Percentiles rank a stretch among this genome's conserved stretches.
Evolutionary conservation across 441 rosid species (phyloP).

Genomic region (Arabidopsis lyrata): DNA sequence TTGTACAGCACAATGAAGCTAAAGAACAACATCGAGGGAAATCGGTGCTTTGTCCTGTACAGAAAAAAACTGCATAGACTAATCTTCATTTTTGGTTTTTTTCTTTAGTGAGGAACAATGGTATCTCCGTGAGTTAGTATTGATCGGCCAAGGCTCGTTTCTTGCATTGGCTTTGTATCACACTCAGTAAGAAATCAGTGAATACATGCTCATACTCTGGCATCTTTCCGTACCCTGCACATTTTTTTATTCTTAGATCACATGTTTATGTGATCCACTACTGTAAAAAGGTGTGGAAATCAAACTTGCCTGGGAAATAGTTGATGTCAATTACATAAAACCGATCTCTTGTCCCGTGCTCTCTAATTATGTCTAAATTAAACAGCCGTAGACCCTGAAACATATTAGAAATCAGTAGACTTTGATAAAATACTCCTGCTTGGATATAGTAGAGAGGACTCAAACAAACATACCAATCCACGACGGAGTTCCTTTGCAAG

Average conservation of each 20-base stretch:
- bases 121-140: neutral
- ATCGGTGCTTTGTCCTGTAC: constrained; percentile 20
- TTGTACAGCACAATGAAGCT: constrained; percentile 11
- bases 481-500: constrained; percentile 79
- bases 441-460: neutral
- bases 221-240: constrained; percentile 72
- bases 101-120: neutral
- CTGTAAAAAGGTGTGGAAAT: neutral
- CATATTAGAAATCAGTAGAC: constrained; percentile 2
- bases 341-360: constrained; percentile 61
- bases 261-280: neutral
- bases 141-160: constrained; percentile 39
- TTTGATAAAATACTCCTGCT: neutral
- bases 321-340: constrained; percentile 70
- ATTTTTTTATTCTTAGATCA: neutral
- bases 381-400: constrained; percentile 60
- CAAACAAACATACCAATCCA: constrained; percentile 55
- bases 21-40: neutral
- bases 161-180: constrained; percentile 61
- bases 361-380: constrained; percentile 66
- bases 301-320: constrained; percentile 59
- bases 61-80: constrained; percentile 15
- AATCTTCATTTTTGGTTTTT: neutral
- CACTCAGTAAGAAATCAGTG: constrained; percentile 63
- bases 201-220: constrained; percentile 69